Evolutionary conservation across 805 yeast species (phyloP), one percentile per base, ranked within the genome.

Genomic region (Pichia scutulata): DNA sequence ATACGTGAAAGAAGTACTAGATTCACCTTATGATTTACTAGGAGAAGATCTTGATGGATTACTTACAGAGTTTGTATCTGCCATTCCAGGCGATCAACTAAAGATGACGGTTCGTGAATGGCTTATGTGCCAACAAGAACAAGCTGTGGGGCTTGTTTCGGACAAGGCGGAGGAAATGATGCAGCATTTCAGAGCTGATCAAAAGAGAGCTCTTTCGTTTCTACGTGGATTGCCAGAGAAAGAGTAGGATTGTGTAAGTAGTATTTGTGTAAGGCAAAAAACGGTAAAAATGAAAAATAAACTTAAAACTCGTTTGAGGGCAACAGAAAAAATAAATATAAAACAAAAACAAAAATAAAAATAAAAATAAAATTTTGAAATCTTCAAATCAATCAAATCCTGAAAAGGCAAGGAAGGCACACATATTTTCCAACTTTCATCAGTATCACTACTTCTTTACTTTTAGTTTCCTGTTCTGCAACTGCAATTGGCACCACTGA

Each of bases 41-140:
- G 72, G 76, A 55, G 80, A 82, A 54, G 95, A 86, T 60, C 62
- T 70, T 40, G 87, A 82, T 51, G 89, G 92, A 1, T 75, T 76
- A 26, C 65, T 86, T 22, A 78, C 86, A 0, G 71, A 71, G 46
- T 85, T 85, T 58, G 78, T 84, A 7, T 73, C 81, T 1, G 80
- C 79, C 41, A 80, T 86, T 79, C 90, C 92, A 0, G 80, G 76
- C 28, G 77, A 76, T 24, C 89, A 86, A 59, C 70, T 86, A 56
- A 71, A 77, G 13, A 80, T 83, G 84, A 78, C 85, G 0, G 76
- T 88, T n/a, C 72, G 74, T 45, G 78, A 84, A 52, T 89, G 95
- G 95, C 66, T 86, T 21, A 60, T 60, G 28, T 70, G 74, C 55
- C 75, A 76, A 57, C 85, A 88, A 0, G 64, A 67, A 13, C 77